phyloP scores from a whole-genome alignment of 306 rosid genomes.

The Cucumis hystrix region DNA sequence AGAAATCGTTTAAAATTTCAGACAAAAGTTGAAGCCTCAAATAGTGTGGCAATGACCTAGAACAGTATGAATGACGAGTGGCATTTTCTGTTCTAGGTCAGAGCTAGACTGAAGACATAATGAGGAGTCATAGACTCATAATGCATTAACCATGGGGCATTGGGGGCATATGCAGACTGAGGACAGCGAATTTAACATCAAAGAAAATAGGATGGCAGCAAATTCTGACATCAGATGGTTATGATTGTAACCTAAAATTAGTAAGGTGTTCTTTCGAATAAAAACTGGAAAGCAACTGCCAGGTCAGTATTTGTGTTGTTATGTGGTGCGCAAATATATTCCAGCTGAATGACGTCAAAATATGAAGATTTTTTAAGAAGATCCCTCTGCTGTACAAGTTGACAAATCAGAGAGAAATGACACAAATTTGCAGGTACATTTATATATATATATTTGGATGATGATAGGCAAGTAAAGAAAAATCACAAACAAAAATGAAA shows the following conservation, averaged over 20 bases:
- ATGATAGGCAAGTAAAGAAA: neutral
- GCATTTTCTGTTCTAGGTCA: too few relatives aligned
- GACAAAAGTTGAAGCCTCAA: neutral
- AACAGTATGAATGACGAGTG: too few relatives aligned
- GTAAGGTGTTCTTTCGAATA: neutral
- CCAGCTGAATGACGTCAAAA: neutral
- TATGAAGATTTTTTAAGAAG: neutral
- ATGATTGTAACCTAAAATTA: neutral
- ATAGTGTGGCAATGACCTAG: neutral
- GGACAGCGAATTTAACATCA: neutral
- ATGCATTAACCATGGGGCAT: neutral
- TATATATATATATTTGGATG: neutral
- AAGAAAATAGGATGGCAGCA: neutral
- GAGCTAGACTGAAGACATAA: too few relatives aligned
- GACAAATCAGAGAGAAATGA: neutral
- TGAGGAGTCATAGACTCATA: neutral
- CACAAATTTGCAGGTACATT: neutral
- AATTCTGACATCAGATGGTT: neutral
- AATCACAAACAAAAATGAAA: neutral
- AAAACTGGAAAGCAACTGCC: neutral
- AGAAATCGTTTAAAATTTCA: too few relatives aligned
- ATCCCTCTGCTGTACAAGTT: neutral
- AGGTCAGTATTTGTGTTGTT: neutral
- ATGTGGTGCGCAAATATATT: neutral
- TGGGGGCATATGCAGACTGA: neutral